Evolutionary conservation across 441 rosid genomes (phyloP), one percentile per base, ranked within the genome.

Genomic region (Populus hybrid): DNA sequence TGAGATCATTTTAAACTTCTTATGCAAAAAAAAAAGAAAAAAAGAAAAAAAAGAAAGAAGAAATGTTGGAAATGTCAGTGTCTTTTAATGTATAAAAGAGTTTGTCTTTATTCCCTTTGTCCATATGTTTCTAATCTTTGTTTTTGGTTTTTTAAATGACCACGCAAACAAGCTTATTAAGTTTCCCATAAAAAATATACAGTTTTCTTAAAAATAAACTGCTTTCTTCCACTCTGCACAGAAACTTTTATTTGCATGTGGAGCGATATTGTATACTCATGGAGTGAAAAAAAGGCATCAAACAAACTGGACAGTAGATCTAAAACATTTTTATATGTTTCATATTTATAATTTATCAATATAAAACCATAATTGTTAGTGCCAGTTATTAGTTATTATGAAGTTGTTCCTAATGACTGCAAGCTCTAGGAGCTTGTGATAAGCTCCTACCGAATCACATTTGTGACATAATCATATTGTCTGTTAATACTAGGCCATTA

Each of bases 401-500:
- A 46, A 46, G 20, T 46, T 46, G 20, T 46, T 46, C 57, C 57
- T 14, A 46, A 14, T 14, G 57, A 46, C 20, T 46, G 57, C 57
- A 46, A 12, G 23, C 2, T 24, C 14, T 24, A 75, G 26, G 61
- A 70, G 50, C 64, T 68, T 67, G 69, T 72, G 73, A 70, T 5
- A 36, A 11, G 6, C 28, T 30, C 77, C 50, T 57, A 16, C 12
- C n/a, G 12, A 34, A 26, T 70, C 63, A 64, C 59, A 36, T 34
- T 59, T 38, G 24, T 83, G 70, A 36, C 84, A 76, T 67, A 34
- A 67, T 73, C 74, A 38, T 76, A 59, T 82, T 82, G 75, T 75
- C 74, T 71, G 69, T 76, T 86, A 72, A 73, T 85, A 35, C 76
- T 90, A 97, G 99, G 99, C 99, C 70, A 93, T 94, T 81, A 87